Base-by-base conservation (phyloP, 176 grass and related monocot species). In the Aegilops tauschii region DNA sequence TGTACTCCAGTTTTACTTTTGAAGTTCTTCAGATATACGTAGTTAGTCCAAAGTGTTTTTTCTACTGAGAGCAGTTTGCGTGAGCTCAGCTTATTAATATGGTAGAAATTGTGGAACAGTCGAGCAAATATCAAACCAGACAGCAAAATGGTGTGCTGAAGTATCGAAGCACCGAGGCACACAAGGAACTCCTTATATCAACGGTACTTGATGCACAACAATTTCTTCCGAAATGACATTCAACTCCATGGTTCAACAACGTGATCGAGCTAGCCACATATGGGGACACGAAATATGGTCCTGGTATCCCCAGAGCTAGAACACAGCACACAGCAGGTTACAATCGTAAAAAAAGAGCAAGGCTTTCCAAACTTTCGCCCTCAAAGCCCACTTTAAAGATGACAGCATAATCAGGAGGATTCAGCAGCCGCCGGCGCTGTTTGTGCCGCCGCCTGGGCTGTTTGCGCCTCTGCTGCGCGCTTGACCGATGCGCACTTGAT, bases 401-500 rank as follows among this genome's bases (percentile, higher is more conserved):
- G 29, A 78, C 44, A 81, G 7, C 21, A 30, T 1, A 34, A 85
- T 88, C 63, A 88, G 8, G 89, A 84, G 12, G 90, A 85, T 64
- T 88, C 86, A 72, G 86, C 64, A 2, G 86, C 78, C 4, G 90
- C 69, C 6, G 81, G 85, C 16, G 86, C 83, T 21, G 85, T 37
- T 12, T 86, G 72, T 79, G 86, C 71, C 0, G 82, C 71, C 1
- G 86, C 70, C 8, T 84, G 81, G 35, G 86, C 83, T 14, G 85
- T 65, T 18, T 86, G 72, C 58, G 94, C 88, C 54, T 89, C 86
- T 0, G 86, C 86, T 0, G 86, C 59, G 0, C 92, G 94, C 83
- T 93, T 99, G 30, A 93, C 86, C 0, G 94, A 89, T 12, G 97
- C 97, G 3, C 83, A 96, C 77, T 99, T 96, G 74, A 93, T 91